Evolutionary conservation across 2,329 filamentous ascomycete genomes (phyloP), one percentile per base, ranked within the genome.

Genomic region (Apiospora sp.): DNA sequence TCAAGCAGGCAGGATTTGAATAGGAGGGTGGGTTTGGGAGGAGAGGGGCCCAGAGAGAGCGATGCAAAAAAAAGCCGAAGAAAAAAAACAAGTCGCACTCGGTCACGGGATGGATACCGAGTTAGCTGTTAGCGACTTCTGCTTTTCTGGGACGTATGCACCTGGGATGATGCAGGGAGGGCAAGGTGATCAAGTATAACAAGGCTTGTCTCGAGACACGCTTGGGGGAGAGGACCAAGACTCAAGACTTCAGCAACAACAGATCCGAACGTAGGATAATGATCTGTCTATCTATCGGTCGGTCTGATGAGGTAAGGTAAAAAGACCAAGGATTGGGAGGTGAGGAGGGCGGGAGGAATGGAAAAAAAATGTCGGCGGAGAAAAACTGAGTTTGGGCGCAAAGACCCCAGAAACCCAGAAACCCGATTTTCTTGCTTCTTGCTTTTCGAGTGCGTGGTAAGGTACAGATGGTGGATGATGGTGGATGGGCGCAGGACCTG

Each of bases 291-390:
- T 43, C 67, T 48, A 41, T 48, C 43, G 46, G 43, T 69, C 67
- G 16, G 44, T 34, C 27, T 49, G 44, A 49, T 69, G 44, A 49
- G 67, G 44, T 46, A 49, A 46, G 67, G 46, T 43, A 37, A 61
- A 37, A 61, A 19, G 58, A 13, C 34, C 58, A 64, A 64, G 58
- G 58, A 51, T 41, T 27, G 68, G 37, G 46, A 41, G 68, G 68
- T 41, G 48, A 58, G 22, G 30, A 41, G 44, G 49, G 27, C 24
- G 68, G 37, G 12, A 54, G 68, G 68, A 54, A 54, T 51, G 48
- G 46, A 34, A 51, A 70, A 58, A 70, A 70, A 70, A 70, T 70
- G 68, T 70, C 68, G 46, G 68, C 68, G 68, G 68, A 70, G 68
- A 54, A 70, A 70, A 70, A 58, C 48, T 51, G 46, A 70, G 68